These are phyloP conservation scores for Cercospora sojina DNA, from an alignment of 2,329 filamentous ascomycete genomes.

Conservation along the genomic window DNA sequence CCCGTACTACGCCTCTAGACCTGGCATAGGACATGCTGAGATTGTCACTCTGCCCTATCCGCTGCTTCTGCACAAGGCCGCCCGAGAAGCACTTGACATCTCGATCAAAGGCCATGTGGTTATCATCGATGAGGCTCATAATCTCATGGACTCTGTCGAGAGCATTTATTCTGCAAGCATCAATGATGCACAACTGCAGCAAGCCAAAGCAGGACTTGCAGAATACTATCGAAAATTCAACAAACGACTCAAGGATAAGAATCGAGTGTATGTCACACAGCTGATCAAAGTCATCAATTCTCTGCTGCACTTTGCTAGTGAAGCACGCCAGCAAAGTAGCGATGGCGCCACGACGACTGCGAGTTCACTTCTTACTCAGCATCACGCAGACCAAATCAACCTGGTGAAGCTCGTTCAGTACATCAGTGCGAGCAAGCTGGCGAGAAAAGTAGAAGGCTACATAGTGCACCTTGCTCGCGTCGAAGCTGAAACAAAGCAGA, in stretches of 20 bases:
- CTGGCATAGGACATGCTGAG: conserved; percentile 71
- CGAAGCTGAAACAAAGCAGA: not conserved
- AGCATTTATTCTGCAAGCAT: conserved; percentile 81
- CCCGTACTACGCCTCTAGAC: conserved; percentile 92
- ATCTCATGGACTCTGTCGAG: conserved; percentile 91
- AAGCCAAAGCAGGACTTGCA: conserved; percentile 71
- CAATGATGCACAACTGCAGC: conserved; percentile 68
- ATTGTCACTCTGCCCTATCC: conserved; percentile 93
- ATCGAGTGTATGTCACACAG: conserved; percentile 87
- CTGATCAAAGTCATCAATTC: conserved; percentile 81
- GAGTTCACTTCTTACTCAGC: conserved; percentile 71
- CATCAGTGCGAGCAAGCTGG: conserved; percentile 86
- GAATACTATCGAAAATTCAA: conserved; percentile 85
- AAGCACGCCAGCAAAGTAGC: conserved; percentile 27
- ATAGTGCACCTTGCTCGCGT: conserved; percentile 53
- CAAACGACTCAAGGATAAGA: conserved; percentile 83
- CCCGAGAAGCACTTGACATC: conserved; percentile 81
- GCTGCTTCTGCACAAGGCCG: conserved; percentile 79
- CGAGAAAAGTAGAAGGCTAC: conserved; percentile 93
- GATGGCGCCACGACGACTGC: conserved; percentile 68
- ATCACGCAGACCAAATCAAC: conserved; percentile 93
- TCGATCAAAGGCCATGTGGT: conserved; percentile 84
- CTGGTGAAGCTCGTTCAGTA: conserved; percentile 85
- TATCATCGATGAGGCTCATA: conserved; percentile 97
- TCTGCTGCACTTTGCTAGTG: conserved; percentile 44